Base-by-base conservation (phyloP, 1,284 basidiomycete genomes). In the Phylloboletellus chloephorus region DNA sequence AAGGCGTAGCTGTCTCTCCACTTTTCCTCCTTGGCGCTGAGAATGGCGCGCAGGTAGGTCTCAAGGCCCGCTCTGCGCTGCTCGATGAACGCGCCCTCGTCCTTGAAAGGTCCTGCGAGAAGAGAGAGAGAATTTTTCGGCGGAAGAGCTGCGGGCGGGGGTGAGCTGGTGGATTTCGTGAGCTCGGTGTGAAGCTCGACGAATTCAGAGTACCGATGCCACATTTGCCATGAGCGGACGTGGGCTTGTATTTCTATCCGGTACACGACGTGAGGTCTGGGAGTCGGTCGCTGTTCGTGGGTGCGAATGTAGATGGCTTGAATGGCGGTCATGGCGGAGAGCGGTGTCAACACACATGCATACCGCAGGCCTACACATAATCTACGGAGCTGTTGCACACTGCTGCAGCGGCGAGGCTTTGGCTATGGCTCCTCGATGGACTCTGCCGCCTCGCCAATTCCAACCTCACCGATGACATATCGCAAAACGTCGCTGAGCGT, bases 121-220 rank as follows among this genome's bases (percentile, higher is more conserved):
- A 84, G 63, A 41, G 79, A 73, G 62, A 90, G 74, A 28, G 78
- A 67, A 56, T 87, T 82, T 66, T 95, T 95, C 3, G 87, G 81
- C 16, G 93, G 93, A 17, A 96, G 74, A 10, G 74, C 54, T 10
- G 68, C 73, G 13, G 92, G 92, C 10, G 91, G 88, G 17, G 81
- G 66, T 19, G 79, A 74, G 23, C 80, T 79, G 9, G 76, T 76
- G 7, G 79, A 74, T 54, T 85, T 83, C 16, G 74, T 74, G 51
- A 97, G 78, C 55, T 91, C 86, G 25, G 76, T 76, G 64, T 96
- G 76, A 16, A 98, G 79, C 49, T 89, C 82, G 52, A 78, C 78
- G 67, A 98, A 97, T 62, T 96, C 92, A 30, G 89, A 94, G 67
- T 96, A 97, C 41, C 94, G 86, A 45, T 87, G 74, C 76, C 87